Base-by-base conservation (phyloP, 2,329 filamentous ascomycete species). In the Fusarium mundagurra region DNA sequence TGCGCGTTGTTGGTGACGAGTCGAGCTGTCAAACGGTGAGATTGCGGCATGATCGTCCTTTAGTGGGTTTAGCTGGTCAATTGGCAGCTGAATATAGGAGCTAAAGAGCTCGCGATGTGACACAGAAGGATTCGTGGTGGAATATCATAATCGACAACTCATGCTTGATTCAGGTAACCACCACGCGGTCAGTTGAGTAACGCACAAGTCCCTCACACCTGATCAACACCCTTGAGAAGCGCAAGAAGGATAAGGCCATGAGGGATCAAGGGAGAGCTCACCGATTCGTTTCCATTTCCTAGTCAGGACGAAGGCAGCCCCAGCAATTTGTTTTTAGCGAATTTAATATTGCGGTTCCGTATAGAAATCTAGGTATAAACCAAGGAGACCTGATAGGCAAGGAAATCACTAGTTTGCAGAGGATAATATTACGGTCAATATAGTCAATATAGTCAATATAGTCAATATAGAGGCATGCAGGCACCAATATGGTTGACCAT, bases 21-120 rank as follows among this genome's bases (percentile, higher is more conserved):
- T 72, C 72, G 70, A 69, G 59, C 64, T 74, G 72, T 69, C 72
- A 74, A 72, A 57, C 47, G 60, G 45, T 44, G 53, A 70, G 47
- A 45, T 59, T 61, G 57, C 63, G 44, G 57, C 39, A 68, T 72
- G 67, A 70, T 69, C 67, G 59, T 29, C 67, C 67, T 67, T 43
- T 44, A 51, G 68, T 54, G 68, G 45, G 60, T 61, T 59, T 18
- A 39, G 24, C 22, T 34, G 39, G 43, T 41, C 58, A 50, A 64
- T 57, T 65, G 51, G 50, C 64, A 72, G 55, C 50, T 72, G 67
- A 63, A 58, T 39, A 38, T 50, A 29, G 54, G 43, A 60, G 27
- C 60, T 75, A 66, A 36, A 45, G 45, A 57, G 50, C 51, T 74
- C 41, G 27, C 50, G 67, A 68, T 72, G 67, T 73, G 69, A 74